Evolutionary conservation across 2,329 filamentous ascomycete genomes (phyloP).

Genomic region (Fonsecaea multimorphosa): DNA sequence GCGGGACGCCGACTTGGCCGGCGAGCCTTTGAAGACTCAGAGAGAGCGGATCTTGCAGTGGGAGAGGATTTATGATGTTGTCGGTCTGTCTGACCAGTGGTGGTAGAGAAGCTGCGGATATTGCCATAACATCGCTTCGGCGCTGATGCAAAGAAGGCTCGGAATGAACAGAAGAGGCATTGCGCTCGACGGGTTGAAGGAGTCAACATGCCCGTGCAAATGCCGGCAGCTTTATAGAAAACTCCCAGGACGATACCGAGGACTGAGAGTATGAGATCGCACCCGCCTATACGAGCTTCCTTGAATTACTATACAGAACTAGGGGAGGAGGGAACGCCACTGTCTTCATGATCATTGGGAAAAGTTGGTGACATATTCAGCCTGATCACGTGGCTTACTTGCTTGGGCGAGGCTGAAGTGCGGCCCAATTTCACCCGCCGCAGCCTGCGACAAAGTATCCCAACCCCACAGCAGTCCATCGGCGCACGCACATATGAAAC

Average conservation of each 20-base stretch:
- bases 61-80: constrained; percentile 1
- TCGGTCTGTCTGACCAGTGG: constrained; percentile 14
- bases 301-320: not conserved
- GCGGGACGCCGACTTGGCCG: constrained; percentile 3
- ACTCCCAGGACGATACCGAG: not conserved
- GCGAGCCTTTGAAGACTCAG: not conserved
- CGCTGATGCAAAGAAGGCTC: constrained; percentile 24
- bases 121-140: constrained; percentile 38
- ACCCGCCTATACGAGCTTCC: not conserved
- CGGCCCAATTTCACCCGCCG: constrained; percentile 3
- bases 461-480: not conserved
- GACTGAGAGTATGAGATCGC: not conserved
- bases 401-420: constrained; percentile 7
- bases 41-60: not conserved
- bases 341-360: not conserved
- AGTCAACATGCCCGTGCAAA: constrained; percentile 27
- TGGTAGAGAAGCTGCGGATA: constrained; percentile 43
- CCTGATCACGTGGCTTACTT: not conserved
- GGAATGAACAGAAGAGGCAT: constrained; percentile 53
- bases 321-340: not conserved
- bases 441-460: constrained; percentile 5
- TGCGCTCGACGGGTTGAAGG: constrained; percentile 30
- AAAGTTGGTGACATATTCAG: constrained; percentile 8
- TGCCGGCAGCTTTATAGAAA: not conserved
- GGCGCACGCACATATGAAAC: not conserved